phyloP scores from a whole-genome alignment of 1,284 basidiomycete species.

The Tausonia pullulans region DNA sequence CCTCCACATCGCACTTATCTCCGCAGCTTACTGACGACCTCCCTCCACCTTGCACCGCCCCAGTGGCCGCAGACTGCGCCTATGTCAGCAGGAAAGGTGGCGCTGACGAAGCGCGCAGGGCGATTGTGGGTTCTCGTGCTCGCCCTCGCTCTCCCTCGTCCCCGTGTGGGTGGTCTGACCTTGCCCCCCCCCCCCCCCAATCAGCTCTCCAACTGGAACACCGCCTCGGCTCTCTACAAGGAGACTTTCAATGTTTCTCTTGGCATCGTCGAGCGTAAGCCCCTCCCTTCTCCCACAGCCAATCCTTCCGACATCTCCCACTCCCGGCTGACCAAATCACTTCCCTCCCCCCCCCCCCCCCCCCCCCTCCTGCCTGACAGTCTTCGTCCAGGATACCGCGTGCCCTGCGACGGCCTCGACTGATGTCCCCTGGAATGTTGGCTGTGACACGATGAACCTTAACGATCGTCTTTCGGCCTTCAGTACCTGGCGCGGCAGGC shows the following conservation, averaged over 20 bases:
- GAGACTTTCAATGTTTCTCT: conserved; percentile 73
- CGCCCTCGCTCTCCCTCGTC: background rate
- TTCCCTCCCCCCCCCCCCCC: background rate
- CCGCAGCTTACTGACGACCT: no score
- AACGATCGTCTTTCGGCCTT: conserved; percentile 67
- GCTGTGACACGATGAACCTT: conserved; percentile 42
- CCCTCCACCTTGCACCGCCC: no score
- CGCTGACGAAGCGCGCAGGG: conserved; percentile 52
- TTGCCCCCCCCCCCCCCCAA: background rate
- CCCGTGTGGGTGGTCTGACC: background rate
- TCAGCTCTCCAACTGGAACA: conserved; percentile 38
- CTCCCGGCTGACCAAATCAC: no score
- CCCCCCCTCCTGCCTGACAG: background rate
- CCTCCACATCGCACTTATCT: no score
- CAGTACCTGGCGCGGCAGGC: conserved; percentile 67
- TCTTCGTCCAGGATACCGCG: conserved; percentile 27
- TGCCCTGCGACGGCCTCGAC: conserved; percentile 43
- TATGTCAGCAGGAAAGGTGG: conserved; percentile 56
- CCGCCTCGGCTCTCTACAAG: conserved; percentile 66
- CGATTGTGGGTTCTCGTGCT: conserved; percentile 46
- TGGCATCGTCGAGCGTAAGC: conserved; percentile 60
- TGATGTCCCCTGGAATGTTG: conserved; percentile 37
- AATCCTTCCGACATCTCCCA: no score
- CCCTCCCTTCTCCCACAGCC: background rate
- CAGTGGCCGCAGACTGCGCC: conserved; percentile 78